Evolutionary conservation across 768 basidiomycete genomes (phyloP).

Genomic region (Lactarius trivialis): DNA sequence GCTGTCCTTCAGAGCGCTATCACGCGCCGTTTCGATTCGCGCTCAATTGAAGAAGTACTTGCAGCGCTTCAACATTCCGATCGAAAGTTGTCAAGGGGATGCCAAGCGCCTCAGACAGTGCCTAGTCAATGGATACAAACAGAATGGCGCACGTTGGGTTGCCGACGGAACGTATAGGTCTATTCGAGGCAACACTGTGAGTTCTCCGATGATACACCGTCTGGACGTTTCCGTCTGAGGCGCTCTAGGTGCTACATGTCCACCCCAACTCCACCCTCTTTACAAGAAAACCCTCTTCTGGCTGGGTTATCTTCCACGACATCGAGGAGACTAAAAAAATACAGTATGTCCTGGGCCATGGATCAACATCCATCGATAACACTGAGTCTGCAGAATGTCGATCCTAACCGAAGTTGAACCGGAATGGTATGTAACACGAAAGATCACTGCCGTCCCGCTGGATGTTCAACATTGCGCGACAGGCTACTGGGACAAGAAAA

Average conservation of each 20-base stretch:
- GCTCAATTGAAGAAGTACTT: slow-evolving; percentile 95
- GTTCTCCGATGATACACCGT: slow-evolving; percentile 24
- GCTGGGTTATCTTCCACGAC: slow-evolving; percentile 94
- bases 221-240: slow-evolving; percentile 15
- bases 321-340: slow-evolving; percentile 95
- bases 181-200: slow-evolving; percentile 76
- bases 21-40: slow-evolving; percentile 88
- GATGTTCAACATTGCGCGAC: not conserved
- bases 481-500: slow-evolving; percentile 15
- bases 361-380: slow-evolving; percentile 19
- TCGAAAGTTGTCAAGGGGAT: slow-evolving; percentile 88
- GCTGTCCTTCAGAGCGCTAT: slow-evolving; percentile 89
- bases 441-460: not conserved
- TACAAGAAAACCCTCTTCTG: slow-evolving; percentile 81
- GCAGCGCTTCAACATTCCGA: slow-evolving; percentile 76
- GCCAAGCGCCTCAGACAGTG: slow-evolving; percentile 76
- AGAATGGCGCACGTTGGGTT: slow-evolving; percentile 86
- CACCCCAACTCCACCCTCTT: slow-evolving; percentile 95
- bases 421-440: slow-evolving; percentile 59
- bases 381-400: slow-evolving; percentile 55
- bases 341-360: slow-evolving; percentile 47
- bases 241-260: slow-evolving; percentile 65
- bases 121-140: slow-evolving; percentile 88
- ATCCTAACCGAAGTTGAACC: slow-evolving; percentile 92
- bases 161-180: slow-evolving; percentile 92